phyloP scores from a whole-genome alignment of 805 yeast genomes.

The Debaryomyces tyrocola region DNA sequence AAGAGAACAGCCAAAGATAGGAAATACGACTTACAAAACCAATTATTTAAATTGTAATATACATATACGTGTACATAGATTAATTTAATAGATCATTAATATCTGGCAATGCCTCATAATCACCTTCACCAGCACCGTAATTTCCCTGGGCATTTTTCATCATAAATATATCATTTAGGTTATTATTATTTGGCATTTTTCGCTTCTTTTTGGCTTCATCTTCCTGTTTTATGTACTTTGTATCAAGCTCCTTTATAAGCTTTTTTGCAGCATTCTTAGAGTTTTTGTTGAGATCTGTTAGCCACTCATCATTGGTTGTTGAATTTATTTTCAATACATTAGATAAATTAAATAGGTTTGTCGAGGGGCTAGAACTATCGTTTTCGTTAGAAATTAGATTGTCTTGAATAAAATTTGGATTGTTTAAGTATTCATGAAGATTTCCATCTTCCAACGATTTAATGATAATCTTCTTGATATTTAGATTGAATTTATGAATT shows the following conservation, averaged over 20 bases:
- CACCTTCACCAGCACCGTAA: conserved; percentile 25
- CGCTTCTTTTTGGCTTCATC: conserved; percentile 14
- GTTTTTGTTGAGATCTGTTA: conserved; percentile 11
- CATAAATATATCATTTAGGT: conserved; percentile 15
- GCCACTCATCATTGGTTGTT: conserved; percentile 13
- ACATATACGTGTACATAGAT: conserved; percentile 1
- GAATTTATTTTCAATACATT: conserved; percentile 26
- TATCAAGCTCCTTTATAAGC: conserved; percentile 22
- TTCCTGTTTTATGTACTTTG: conserved; percentile 19
- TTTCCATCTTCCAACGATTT: conserved; percentile 20
- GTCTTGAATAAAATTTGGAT: conserved; percentile 24
- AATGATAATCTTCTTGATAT: conserved; percentile 23
- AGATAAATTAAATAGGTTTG: conserved; percentile 32
- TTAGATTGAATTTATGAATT: conserved; percentile 21
- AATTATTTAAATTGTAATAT: conserved; percentile 33
- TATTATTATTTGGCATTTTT: conserved; percentile 19
- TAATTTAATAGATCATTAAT: conserved; percentile 14
- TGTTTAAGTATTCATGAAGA: conserved; percentile 19
- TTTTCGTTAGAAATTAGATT: conserved; percentile 11
- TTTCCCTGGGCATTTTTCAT: conserved; percentile 13
- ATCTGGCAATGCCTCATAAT: conserved; percentile 24
- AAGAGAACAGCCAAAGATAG: conserved; percentile 46
- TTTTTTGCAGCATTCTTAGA: conserved; percentile 15
- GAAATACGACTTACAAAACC: conserved; percentile 38
- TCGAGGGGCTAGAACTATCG: conserved; percentile 3